These are phyloP conservation scores for Ogataea glucozyma DNA, from an alignment of 805 yeast genomes.

Conservation along the genomic window DNA sequence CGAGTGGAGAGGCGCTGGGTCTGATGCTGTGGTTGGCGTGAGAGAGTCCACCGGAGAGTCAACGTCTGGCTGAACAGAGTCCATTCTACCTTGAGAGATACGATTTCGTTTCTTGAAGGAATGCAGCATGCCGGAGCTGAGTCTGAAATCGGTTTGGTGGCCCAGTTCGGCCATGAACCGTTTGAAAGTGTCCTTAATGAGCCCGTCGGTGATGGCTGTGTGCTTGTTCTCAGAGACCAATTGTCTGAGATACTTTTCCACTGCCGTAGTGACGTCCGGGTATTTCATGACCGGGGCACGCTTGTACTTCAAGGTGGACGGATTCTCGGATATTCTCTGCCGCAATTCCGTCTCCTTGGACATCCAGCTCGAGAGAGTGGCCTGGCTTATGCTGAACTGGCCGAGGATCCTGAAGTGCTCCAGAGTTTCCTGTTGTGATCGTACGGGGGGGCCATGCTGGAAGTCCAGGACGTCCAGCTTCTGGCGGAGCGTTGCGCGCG, in stretches of 20 bases:
- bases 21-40: no score
- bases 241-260: conserved; percentile 29
- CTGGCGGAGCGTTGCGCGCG: conserved; percentile 34
- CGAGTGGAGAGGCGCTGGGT: not conserved
- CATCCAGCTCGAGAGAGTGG: conserved; percentile 38
- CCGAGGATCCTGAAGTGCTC: conserved; percentile 25
- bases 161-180: conserved; percentile 24
- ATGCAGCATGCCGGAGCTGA: conserved; percentile 38
- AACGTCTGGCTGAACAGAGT: no score
- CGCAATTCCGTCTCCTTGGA: conserved; percentile 30
- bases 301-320: conserved; percentile 31
- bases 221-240: conserved; percentile 16
- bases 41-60: no score
- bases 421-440: conserved; percentile 31
- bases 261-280: conserved; percentile 36
- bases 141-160: conserved; percentile 23
- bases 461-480: conserved; percentile 37
- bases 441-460: conserved; percentile 33
- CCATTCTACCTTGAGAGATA: conserved; percentile 21
- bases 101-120: conserved; percentile 36
- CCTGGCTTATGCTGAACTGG: conserved; percentile 36
- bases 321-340: conserved; percentile 25
- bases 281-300: conserved; percentile 36
- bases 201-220: conserved; percentile 26
- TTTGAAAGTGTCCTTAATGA: conserved; percentile 5